A percentile compares a stretch with the other conserved stretches of the same genome.
phyloP scores from a whole-genome alignment of 805 yeast genomes.

The Candida arabinofermentans region DNA sequence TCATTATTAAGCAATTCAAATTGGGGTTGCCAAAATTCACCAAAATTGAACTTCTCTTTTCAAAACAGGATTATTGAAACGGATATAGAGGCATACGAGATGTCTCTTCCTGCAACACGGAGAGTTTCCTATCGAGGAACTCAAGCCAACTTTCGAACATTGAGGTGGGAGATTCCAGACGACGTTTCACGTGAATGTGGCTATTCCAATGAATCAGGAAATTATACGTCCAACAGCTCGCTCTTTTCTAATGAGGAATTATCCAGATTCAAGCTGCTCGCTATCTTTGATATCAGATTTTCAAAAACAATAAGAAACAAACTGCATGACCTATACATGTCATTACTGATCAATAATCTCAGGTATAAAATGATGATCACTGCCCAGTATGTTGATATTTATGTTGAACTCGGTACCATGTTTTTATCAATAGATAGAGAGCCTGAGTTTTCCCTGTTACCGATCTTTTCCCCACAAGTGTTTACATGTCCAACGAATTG shows the following conservation, averaged over 20 bases:
- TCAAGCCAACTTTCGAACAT: slow-evolving; percentile 24
- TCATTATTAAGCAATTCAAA: slow-evolving; percentile 63
- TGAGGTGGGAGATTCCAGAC: slow-evolving; percentile 44
- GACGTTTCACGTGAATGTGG: slow-evolving; percentile 43
- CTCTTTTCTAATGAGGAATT: slow-evolving; percentile 35
- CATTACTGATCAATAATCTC: slow-evolving; percentile 58
- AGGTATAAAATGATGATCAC: slow-evolving; percentile 56
- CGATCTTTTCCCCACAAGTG: slow-evolving; percentile 74
- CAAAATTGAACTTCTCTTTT: slow-evolving; percentile 7
- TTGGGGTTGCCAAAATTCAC: slow-evolving; percentile 37
- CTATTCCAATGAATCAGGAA: slow-evolving; percentile 35
- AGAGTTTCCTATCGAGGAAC: slow-evolving; percentile 14
- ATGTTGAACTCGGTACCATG: slow-evolving; percentile 69
- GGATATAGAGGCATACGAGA: slow-evolving; percentile 29
- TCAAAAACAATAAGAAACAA: slow-evolving; percentile 59
- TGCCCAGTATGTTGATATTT: slow-evolving; percentile 79
- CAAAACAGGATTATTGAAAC: slow-evolving; percentile 29
- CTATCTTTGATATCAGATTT: slow-evolving; percentile 65
- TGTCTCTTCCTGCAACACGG: slow-evolving; percentile 21
- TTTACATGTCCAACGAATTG: slow-evolving; percentile 88
- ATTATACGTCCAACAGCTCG: slow-evolving; percentile 1
- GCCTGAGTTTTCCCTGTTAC: slow-evolving; percentile 75
- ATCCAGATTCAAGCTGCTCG: slow-evolving; percentile 55
- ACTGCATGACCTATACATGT: slow-evolving; percentile 62
- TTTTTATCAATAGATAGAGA: slow-evolving; percentile 77